Base-by-base conservation (phyloP, 129 eudicot genomes). In the Oenanthe sinensis region DNA sequence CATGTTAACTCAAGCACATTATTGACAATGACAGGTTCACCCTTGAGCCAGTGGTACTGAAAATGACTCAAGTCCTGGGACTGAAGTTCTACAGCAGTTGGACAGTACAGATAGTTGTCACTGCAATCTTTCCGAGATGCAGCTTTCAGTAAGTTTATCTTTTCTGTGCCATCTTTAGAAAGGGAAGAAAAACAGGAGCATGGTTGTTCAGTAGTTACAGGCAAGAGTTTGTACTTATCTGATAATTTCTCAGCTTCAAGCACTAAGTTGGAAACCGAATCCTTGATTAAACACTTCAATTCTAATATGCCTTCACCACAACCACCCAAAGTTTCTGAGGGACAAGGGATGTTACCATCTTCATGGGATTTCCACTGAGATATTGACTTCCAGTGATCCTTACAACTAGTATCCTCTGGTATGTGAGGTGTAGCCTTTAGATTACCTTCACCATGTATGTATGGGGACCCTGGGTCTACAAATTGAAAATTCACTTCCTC, bases 1-100 rank as follows among this genome's bases (percentile, higher is more conserved):
- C 65, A 8, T 8, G 87, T 83, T 67, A 60, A 80, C 36, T 88
- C 86, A 36, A 88, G 91, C 80, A 85, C 89, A 81, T 85, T 60
- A 24, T 84, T 54, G 24, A 88, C 91, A 19, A 88, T 74, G 7
- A 85, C 83, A 16, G 91, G 91, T 79, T 88, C 87, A 0, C 88
- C 89, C 71, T 75, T 84, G 12, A 13, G 14, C 89, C 89, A 88
- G 81, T 88, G 91, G 49, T 82, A 77, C 82, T 81, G 91, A 50
- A 88, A 88, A 65, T 88, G 89, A 62, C 75, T 79, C 74, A 85
- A 58, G 70, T 79, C 84, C 73, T 74, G 80, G 17, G 50, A 75
- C 26, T 79, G 49, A 28, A 84, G 45, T 5, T 82, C 82, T 49
- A 47, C 60, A 47, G 87, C 89, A 28, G 33, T 47, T 72, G 89